A percentile compares a stretch with the other conserved stretches of the same genome.
Conservation (phyloP, 805 yeast species). For the Wickerhamomyces canadensis region DNA sequence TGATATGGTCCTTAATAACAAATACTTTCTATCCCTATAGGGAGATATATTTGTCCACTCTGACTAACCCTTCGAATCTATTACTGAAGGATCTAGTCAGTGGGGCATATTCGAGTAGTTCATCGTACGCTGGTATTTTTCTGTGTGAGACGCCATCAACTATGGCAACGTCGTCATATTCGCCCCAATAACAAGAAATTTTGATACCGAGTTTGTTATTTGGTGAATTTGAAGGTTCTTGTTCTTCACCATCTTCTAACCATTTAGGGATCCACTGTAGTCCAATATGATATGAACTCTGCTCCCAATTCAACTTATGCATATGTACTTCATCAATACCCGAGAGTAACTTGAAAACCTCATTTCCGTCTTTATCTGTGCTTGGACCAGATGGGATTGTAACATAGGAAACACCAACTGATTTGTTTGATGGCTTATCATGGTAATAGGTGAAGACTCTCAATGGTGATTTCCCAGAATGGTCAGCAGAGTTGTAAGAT, state of each 20-base stretch:
- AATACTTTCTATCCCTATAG: slow-evolving; percentile 21
- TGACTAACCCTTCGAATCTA: slow-evolving; percentile 61
- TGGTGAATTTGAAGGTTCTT: slow-evolving; percentile 25
- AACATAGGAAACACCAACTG: background rate
- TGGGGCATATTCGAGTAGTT: slow-evolving; percentile 64
- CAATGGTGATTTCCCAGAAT: slow-evolving; percentile 53
- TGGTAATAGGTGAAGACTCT: slow-evolving; percentile 52
- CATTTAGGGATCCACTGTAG: slow-evolving; percentile 73
- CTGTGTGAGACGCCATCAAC: slow-evolving; percentile 33
- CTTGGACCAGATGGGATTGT: slow-evolving; percentile 21
- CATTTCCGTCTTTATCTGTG: slow-evolving; percentile 34
- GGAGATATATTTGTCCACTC: slow-evolving; percentile 44
- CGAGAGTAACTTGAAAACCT: slow-evolving; percentile 43
- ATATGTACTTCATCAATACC: slow-evolving; percentile 65
- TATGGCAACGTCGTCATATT: slow-evolving; percentile 43
- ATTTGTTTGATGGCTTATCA: slow-evolving; percentile 18
- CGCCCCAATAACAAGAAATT: slow-evolving; percentile 76
- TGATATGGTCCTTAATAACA: no score
- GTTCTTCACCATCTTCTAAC: slow-evolving; percentile 30
- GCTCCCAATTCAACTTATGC: slow-evolving; percentile 60
- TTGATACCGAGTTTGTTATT: slow-evolving; percentile 44
- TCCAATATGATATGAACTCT: slow-evolving; percentile 48
- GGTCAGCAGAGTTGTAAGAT: slow-evolving; percentile 27
- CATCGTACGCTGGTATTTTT: slow-evolving; percentile 66
- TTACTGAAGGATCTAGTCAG: slow-evolving; percentile 60